Evolutionary conservation across 139 green algal species (phyloP).

Genomic region (Picochlorum sp.): DNA sequence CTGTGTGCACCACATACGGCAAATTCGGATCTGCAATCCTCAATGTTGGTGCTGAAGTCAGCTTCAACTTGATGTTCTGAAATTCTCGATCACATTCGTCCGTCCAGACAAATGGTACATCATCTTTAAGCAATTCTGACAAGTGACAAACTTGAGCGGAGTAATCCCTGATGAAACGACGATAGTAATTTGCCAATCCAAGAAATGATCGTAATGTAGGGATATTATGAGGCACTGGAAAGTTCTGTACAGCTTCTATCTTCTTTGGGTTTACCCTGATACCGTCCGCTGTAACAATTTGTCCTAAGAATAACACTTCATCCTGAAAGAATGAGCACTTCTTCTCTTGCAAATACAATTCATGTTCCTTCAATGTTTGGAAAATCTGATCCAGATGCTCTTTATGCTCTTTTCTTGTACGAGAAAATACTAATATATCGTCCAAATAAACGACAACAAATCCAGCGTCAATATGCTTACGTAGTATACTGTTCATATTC

Average conservation of each 20-base stretch:
- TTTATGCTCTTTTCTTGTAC: constrained; percentile 31
- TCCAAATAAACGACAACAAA: constrained; percentile 55
- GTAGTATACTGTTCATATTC: constrained; percentile 48
- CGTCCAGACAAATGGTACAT: no score
- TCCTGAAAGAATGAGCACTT: constrained; percentile 18
- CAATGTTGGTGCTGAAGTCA: no score
- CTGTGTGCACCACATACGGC: no score
- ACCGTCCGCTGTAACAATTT: constrained; percentile 10
- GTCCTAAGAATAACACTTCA: constrained; percentile 9
- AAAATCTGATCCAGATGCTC: constrained; percentile 34
- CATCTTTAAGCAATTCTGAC: no score
- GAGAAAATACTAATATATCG: constrained; percentile 53
- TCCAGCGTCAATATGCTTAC: constrained; percentile 19
- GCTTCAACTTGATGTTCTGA: no score
- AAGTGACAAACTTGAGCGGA: no score
- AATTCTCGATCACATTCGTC: no score
- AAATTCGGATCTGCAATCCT: no score
- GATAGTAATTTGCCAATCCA: no score
- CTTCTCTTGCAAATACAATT: constrained; percentile 19
- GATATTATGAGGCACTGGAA: not conserved
- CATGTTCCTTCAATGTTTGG: constrained; percentile 13
- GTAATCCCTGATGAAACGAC: no score
- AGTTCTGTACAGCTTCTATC: constrained; percentile 31
- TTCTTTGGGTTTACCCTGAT: constrained; percentile 29
- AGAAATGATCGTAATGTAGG: no score